Conservation (phyloP, 495 filamentous ascomycete species). For the Filosporella fistucella region DNA sequence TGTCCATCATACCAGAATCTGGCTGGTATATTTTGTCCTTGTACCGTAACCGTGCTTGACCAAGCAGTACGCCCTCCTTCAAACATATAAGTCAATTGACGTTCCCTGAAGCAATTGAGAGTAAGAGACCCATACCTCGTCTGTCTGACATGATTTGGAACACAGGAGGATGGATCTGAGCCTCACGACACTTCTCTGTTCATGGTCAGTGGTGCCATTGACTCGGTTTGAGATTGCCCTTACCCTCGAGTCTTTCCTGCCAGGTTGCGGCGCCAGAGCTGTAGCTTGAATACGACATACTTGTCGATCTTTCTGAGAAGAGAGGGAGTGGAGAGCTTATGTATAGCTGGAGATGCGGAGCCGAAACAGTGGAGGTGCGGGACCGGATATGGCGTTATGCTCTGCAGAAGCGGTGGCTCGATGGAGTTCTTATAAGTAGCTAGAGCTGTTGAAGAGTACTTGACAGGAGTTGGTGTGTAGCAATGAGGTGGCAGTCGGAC, state of each 20-base stretch:
- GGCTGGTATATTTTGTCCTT: conserved; percentile 51
- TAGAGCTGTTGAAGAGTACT: conserved; percentile 2
- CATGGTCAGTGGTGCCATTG: conserved; percentile 18
- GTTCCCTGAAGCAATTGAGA: not conserved
- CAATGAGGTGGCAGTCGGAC: conserved; percentile 20
- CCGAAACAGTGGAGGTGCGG: conserved; percentile 20
- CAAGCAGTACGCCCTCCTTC: conserved; percentile 87
- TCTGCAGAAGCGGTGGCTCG: conserved; percentile 22
- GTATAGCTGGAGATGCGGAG: conserved; percentile 12
- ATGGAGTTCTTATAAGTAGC: conserved; percentile 23
- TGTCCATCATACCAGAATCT: conserved; percentile 91
- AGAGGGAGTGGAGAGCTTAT: conserved; percentile 3
- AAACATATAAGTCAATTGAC: conserved; percentile 16
- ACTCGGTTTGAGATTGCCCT: conserved; percentile 7
- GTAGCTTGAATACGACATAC: conserved; percentile 22
- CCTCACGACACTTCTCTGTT: conserved; percentile 56
- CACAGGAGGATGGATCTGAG: conserved; percentile 49
- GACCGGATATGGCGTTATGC: conserved; percentile 24
- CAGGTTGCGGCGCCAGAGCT: conserved; percentile 27
- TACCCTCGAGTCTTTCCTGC: conserved; percentile 51
- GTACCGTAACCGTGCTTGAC: conserved; percentile 67
- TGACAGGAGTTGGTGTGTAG: conserved; percentile 9
- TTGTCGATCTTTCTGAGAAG: conserved; percentile 1
- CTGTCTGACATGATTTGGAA: conserved; percentile 74
- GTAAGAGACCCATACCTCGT: conserved; percentile 53